phyloP scores from a whole-genome alignment of 2,329 filamentous ascomycete species.

The Orbilia brochopaga region DNA sequence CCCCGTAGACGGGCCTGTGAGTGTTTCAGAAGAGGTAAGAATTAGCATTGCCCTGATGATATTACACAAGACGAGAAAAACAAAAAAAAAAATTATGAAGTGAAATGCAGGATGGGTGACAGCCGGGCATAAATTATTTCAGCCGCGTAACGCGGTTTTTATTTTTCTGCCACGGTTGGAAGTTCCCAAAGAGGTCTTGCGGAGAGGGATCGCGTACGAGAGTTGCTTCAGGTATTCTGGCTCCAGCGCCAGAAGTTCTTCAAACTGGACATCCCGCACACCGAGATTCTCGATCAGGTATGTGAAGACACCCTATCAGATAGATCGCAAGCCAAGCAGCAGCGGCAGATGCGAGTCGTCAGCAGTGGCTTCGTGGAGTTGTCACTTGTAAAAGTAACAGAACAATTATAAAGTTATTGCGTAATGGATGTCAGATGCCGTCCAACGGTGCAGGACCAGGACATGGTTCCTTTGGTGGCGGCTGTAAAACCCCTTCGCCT shows the following conservation, averaged over 20 bases:
- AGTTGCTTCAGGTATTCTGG: constrained; percentile 73
- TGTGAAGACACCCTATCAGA: constrained; percentile 84
- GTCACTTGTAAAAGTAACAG: neutral
- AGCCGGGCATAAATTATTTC: constrained; percentile 6
- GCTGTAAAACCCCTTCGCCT: constrained; percentile 27
- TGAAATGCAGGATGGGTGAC: neutral
- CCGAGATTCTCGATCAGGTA: constrained; percentile 92
- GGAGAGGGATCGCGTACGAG: constrained; percentile 57
- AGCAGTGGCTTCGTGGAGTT: neutral
- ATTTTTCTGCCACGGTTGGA: neutral
- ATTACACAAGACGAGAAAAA: constrained; percentile 1
- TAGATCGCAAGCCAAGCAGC: constrained; percentile 17
- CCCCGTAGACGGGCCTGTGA: constrained; percentile 78
- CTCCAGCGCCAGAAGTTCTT: constrained; percentile 91
- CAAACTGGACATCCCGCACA: constrained; percentile 92
- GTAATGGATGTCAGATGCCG: constrained; percentile 22
- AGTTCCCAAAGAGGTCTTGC: neutral
- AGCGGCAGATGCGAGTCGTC: constrained; percentile 21
- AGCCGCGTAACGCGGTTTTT: neutral
- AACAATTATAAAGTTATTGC: constrained; percentile 22
- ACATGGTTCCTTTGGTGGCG: constrained; percentile 9
- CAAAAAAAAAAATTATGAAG: neutral
- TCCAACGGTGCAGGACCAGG: constrained; percentile 10
- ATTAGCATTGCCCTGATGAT: constrained; percentile 40
- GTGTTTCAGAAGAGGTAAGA: constrained; percentile 40